Evolutionary conservation across 768 basidiomycete genomes (phyloP).

Genomic region (Gloeopeniophorella convolvens): DNA sequence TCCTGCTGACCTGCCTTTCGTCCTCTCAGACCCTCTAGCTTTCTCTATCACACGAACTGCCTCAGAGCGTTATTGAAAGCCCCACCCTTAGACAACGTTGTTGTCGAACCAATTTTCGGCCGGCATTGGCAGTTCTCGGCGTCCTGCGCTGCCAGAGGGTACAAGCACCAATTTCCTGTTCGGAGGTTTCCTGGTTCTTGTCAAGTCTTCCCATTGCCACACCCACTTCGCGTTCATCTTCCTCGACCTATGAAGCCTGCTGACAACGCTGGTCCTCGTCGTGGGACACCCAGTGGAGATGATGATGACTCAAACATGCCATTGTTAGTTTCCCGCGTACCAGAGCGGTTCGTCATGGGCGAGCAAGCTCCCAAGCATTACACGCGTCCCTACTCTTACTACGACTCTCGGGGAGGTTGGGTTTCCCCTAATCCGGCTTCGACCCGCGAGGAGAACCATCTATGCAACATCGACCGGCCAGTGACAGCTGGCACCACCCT

Average conservation of each 20-base stretch:
- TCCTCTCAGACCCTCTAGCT: not conserved
- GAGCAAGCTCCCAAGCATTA: slow-evolving; percentile 48
- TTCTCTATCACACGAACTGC: not conserved
- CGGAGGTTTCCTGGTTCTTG: not conserved
- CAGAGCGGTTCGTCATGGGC: slow-evolving; percentile 28
- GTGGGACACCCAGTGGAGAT: slow-evolving; percentile 19
- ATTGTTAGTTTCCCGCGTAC: slow-evolving; percentile 36
- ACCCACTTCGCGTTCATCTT: slow-evolving; percentile 39
- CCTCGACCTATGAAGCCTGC: slow-evolving; percentile 31
- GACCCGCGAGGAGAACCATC: slow-evolving; percentile 45
- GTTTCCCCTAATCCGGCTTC: slow-evolving; percentile 34
- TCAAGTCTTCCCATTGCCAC: slow-evolving; percentile 28
- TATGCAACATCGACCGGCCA: slow-evolving; percentile 47
- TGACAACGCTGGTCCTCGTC: slow-evolving; percentile 34
- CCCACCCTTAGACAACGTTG: not conserved
- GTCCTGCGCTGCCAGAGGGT: slow-evolving; percentile 5
- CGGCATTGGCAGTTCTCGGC: slow-evolving; percentile 11
- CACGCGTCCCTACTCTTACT: slow-evolving; percentile 37
- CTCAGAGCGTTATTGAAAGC: slow-evolving; percentile 5
- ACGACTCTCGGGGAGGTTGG: slow-evolving; percentile 40
- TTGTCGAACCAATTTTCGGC: slow-evolving; percentile 12
- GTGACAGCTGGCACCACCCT: slow-evolving; percentile 45
- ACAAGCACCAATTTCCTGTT: slow-evolving; percentile 12
- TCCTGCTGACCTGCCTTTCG: slow-evolving; percentile 4
- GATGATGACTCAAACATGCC: slow-evolving; percentile 21